Base-by-base conservation (phyloP, 2,329 filamentous ascomycete species). In the Cladophialophora bantiana region DNA sequence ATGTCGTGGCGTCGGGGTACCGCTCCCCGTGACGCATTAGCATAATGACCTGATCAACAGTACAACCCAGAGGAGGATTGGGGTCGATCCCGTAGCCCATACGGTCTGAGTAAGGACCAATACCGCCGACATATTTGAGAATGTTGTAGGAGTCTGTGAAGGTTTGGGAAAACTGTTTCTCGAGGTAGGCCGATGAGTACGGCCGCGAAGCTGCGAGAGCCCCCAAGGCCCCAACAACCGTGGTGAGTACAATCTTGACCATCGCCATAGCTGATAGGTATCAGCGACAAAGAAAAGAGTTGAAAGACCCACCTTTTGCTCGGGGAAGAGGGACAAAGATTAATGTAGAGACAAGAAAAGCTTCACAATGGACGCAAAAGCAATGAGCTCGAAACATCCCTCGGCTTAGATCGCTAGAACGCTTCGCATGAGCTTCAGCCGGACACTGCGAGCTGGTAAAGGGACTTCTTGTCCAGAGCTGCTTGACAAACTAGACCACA, bases 1-100 rank as follows among this genome's bases (percentile, higher is more conserved):
- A 98, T 78, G 94, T 95, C 94, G 94, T 98, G 88, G 98, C 87
- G 82, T 63, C 60, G 2, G 98, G 89, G 89, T 98, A 98, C 79
- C 95, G 94, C 78, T 95, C 95, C 77, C 98, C 92, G 86, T 99
- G 95, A 18, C 60, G 60, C 60, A 63, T 63, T 26, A 63, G 52
- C 60, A 63, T 63, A 6, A 63, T 63, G 40, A 63, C 60, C 52
- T 63, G 60, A 26, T 63, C 60, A 5, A 63, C 60, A 7, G 60
- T 36, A 50, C 60, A 63, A 78, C 95, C 94, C 88, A 94, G 95
- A 76, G 95, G 95, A 75, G 95, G 95, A 89, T 97, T 97, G 78
- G 98, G 89, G 73, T 93, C 86, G 85, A 90, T 94, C 3, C 55
- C 55, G 15, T 64, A 64, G 12, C 62, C 62, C 18, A 54, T 40